Evolutionary conservation across 148 eudicot genomes (phyloP), one percentile per base, ranked within the genome.

Genomic region (Diospyros lotus): DNA sequence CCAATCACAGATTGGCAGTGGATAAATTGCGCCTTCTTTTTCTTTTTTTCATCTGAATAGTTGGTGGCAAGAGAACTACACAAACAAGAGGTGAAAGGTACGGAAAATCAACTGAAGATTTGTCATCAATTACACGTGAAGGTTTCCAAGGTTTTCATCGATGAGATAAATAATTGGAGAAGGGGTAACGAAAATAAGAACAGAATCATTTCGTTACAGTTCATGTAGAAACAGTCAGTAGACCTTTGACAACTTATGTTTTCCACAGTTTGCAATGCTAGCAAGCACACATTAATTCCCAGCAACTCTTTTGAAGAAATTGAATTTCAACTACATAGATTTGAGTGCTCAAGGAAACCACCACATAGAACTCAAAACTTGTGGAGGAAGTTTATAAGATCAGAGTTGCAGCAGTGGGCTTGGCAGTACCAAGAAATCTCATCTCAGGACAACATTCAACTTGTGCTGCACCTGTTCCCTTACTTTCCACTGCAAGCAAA

Each of bases 381-480:
- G 52, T 66, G 11, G 1, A 63, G 55, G 28, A 71, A 64, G 59
- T 46, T 62, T 68, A 77, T 73, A 38, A 66, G 64, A 77, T 60
- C 53, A 51, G 12, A 54, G 40, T n/a, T 50, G 8, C 44, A 52
- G 28, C 28, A 17, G 43, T 52, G 39, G 18, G 69, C 17, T 46
- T 58, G 50, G 2, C 4, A 4, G 7, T 12, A 12, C 56, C 58
- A 45, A 17, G 48, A 67, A 10, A n/a, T 74, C 78, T 84, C 81
- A 94, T 88, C 98, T 86, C 75, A 94, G 78, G 68, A 87, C 93
- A 66, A 94, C 95, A 28, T 89, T 89, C 81, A 92, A 64, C 87
- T 94, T 87, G 76, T 75, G 79, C 82, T 91, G 77, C 70, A 84
- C 95, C 81, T 85, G 86, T n/a, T 92, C 97, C 76, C 95, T 78